Evolutionary conservation across 108 stramenopile genomes (phyloP), one percentile per base, ranked within the genome.

Genomic region (Pseudonitzschia delicatissima): DNA sequence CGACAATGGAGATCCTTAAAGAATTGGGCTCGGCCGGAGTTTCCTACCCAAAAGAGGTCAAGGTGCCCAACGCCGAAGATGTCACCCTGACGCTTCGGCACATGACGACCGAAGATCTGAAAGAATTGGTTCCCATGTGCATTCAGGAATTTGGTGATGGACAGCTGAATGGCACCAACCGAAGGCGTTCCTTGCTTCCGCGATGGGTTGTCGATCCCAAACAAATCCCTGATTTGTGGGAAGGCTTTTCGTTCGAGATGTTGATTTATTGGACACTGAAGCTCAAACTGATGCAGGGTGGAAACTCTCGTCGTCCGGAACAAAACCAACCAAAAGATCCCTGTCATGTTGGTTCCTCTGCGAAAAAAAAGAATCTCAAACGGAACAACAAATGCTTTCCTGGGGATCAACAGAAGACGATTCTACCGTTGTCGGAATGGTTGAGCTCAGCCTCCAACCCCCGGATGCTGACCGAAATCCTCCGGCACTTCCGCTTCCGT

Each of bases 401-500:
- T 18, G 26, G 5, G n/a, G 34, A 60, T 4, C 33, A 60, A 0
- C 59, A 45, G 3, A 6, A 45, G 18, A 13, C 15, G 11, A 3
- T n/a, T n/a, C 51, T 26, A 53, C 48, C n/a, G 5, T 21, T 32
- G 82, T 85, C 25, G 87, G 82, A 4, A 83, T 88, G 48, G 82
- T 80, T 7, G 87, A 88, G 64, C 36, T 88, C 12, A 82, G 81
- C 50, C 71, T 79, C 58, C 87, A 88, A 42, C 84, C 84, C 12
- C 81, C 80, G 0, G 64, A 84, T 65, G 73, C 84, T 1, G 72
- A 81, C 44, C 57, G 81, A 3, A 85, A 81, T 63, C 81, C 82
- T 26, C 84, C 87, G 13, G 77, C 84, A 17, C 76, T 77, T 61
- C 84, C 84, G 0, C 34, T 86, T 13, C 87, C 87, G 11, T 59